Percentiles rank a stretch among this genome's conserved stretches.
These are phyloP conservation scores for Colletotrichum orchidophilum DNA, from an alignment of 2,329 filamentous ascomycete genomes.

Conservation along the genomic window DNA sequence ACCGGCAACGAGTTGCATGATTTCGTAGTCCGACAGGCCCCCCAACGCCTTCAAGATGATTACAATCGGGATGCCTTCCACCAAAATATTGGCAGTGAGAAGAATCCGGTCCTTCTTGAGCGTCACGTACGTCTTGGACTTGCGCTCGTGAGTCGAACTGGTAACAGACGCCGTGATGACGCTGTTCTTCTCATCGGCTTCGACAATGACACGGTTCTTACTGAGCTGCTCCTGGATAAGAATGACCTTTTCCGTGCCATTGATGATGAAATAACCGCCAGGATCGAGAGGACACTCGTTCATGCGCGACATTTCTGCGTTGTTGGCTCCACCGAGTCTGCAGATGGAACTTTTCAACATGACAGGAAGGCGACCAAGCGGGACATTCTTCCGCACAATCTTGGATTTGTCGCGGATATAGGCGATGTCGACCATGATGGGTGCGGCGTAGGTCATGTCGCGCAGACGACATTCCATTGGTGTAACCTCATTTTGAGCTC, in stretches of 20 bases:
- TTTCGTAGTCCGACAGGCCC: slow-evolving; percentile 93
- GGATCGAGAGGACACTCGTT: slow-evolving; percentile 97
- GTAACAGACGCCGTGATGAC: slow-evolving; percentile 96
- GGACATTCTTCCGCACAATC: slow-evolving; percentile 78
- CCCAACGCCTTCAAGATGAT: slow-evolving; percentile 94
- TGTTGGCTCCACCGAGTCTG: slow-evolving; percentile 82
- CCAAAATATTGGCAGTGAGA: slow-evolving; percentile 91
- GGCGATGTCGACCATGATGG: slow-evolving; percentile 90
- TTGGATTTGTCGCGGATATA: slow-evolving; percentile 85
- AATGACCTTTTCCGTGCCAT: slow-evolving; percentile 98
- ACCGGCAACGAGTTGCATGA: slow-evolving; percentile 89
- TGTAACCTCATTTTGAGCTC: slow-evolving; percentile 79
- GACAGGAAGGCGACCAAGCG: slow-evolving; percentile 90
- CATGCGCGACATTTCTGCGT: slow-evolving; percentile 88
- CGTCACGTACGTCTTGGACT: slow-evolving; percentile 96
- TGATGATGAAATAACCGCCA: slow-evolving; percentile 97
- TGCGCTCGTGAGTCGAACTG: slow-evolving; percentile 96
- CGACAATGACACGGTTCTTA: slow-evolving; percentile 98
- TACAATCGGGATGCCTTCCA: slow-evolving; percentile 94
- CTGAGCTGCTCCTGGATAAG: slow-evolving; percentile 98
- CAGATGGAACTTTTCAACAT: slow-evolving; percentile 98
- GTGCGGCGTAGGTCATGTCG: slow-evolving; percentile 97
- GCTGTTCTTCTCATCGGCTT: slow-evolving; percentile 90
- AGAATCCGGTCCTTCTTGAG: slow-evolving; percentile 93
- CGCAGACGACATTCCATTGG: slow-evolving; percentile 96